Evolutionary conservation across 768 basidiomycete species (phyloP), one percentile per base, ranked within the genome.

Genomic region (Rhodosporidiobolus odoratus): DNA sequence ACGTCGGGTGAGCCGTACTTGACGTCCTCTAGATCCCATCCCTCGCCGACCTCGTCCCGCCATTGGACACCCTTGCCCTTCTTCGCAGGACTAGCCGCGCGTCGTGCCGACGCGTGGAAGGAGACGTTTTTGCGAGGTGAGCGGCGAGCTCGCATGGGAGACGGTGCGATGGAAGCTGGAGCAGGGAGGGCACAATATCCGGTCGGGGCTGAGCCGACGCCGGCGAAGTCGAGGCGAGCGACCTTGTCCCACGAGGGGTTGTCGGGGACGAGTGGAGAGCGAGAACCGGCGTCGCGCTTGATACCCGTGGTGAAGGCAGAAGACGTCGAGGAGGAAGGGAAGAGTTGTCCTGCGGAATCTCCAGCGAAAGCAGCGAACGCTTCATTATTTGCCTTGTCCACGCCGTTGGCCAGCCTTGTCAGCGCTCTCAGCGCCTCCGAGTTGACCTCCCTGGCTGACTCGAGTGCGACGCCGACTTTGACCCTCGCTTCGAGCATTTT

Each of bases 11-110:
- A 62, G 59, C 34, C 30, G 67, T 34, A 72, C 47, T 69, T 73
- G 72, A 69, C 58, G 62, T 64, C 68, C 58, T 73, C 72, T 35
- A 73, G 62, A 8, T 66, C 72, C 50, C 40, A 50, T 4, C 65
- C 69, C 23, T 71, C 73, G 40, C 73, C 68, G 3, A 62, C 38
- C 59, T 74, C 73, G 62, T 74, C 73, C 7, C 68, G 43, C 73
- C 73, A 74, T 56, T 74, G 68, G 25, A 74, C 68, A 12, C 60
- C 68, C 58, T 74, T 74, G 53, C 48, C 58, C 62, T 58, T 68
- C 69, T 68, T 74, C 23, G 34, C 48, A 21, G 64, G 64, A 21
- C 63, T 47, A 35, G 53, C n/a, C n/a, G 27, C 30, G 9, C 21
- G 19, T 25, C 32, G 7, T 19, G 32, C 19, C 40, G 40, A 1